phyloP scores from a whole-genome alignment of 2,329 filamentous ascomycete species.

The Blastomyces parvus region DNA sequence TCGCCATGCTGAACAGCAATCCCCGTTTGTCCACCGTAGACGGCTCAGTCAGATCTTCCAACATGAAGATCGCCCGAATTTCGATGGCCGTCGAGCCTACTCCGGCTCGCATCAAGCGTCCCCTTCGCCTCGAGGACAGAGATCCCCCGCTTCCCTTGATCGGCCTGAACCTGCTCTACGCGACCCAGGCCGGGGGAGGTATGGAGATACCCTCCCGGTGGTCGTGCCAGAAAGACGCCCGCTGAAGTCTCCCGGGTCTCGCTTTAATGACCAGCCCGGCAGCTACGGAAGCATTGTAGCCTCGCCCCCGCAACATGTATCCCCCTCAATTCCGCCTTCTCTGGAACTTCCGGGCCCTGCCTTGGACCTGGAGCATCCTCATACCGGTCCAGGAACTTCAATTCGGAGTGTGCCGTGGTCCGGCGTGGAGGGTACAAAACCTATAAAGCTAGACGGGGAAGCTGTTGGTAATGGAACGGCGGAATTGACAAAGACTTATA shows the following conservation, averaged over 20 bases:
- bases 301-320: constrained; percentile 38
- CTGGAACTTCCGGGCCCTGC: constrained; percentile 56
- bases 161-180: constrained; percentile 9
- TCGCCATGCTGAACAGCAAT: constrained; percentile 49
- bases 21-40: constrained; percentile 40
- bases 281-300: constrained; percentile 57
- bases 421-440: background rate
- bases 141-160: constrained; percentile 11
- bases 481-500: background rate
- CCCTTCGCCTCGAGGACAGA: background rate
- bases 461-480: background rate
- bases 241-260: constrained; percentile 26
- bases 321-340: constrained; percentile 36
- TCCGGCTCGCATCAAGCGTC: constrained; percentile 8
- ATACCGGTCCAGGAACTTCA: constrained; percentile 11
- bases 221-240: constrained; percentile 31
- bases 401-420: background rate
- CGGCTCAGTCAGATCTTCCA: constrained; percentile 18
- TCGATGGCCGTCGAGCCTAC: no score
- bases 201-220: constrained; percentile 27
- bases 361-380: constrained; percentile 36
- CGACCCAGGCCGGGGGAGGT: constrained; percentile 2
- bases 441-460: background rate
- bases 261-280: constrained; percentile 32
- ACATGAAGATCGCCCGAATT: constrained; percentile 13